Base-by-base conservation (phyloP, 2,329 filamentous ascomycete genomes). In the Sporothrix humicola region DNA sequence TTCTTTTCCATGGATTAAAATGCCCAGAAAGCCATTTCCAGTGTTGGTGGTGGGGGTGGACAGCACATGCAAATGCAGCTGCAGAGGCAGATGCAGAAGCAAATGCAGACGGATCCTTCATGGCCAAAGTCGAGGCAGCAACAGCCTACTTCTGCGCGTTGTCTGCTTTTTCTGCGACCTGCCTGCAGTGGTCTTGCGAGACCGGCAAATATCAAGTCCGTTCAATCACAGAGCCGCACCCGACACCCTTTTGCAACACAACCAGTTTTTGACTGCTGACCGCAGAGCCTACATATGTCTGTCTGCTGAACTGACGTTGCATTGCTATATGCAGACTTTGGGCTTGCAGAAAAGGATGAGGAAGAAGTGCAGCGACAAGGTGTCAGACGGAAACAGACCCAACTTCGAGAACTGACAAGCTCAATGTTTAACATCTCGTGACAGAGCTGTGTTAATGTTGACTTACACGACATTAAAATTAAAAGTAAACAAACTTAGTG, bases 171-270 rank as follows among this genome's bases (percentile, higher is more conserved):
- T n/a, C n/a, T n/a, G n/a, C n/a, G n/a, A n/a, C n/a, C n/a, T n/a
- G n/a, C 23, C 23, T 26, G 23, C 23, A 26, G 23, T 3, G 1
- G 1, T 26, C 3, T 26, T 26, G 23, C 3, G 20, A 37, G 31
- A 12, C 52, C 20, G 52, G 20, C 48, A 52, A 17, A 56, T 3
- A 26, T 8, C n/a, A 23, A 37, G 37, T 13, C 58, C 15, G 58
- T 61, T 61, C 58, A 61, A 61, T 42, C 2, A 61, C 6, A 61
- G 15, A 20, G 58, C 58, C 26, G 31, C 58, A 61, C 58, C 26
- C 15, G 31, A 42, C 58, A 61, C 58, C 31, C 58, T 10, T 31
- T 42, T 61, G 13, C n/a, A 23, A 10, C 8, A 4, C 12, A 10
- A 3, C n/a, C 20, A 23, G 52, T 9, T n/a, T 26, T 12, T 23